Conservation (phyloP, 1,284 basidiomycete genomes). For the Ceraceosorus guamensis region DNA sequence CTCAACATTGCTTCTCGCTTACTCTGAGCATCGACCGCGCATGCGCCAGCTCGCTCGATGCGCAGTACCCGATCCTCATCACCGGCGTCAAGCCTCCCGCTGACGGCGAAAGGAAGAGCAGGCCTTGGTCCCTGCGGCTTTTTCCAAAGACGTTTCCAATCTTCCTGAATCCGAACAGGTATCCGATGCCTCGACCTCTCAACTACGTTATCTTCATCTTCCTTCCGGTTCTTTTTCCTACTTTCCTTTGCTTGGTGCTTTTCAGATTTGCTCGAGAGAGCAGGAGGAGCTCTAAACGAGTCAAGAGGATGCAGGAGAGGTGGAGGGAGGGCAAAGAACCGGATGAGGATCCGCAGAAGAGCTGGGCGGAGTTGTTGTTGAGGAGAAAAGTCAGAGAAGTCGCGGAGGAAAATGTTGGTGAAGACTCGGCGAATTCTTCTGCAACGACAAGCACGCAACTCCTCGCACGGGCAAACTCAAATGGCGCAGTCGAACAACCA, state of each 20-base stretch:
- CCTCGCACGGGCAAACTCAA: too few relatives aligned
- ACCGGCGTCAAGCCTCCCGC: slow-evolving; percentile 3
- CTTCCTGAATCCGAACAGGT: slow-evolving; percentile 26
- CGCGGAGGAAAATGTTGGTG: not conserved
- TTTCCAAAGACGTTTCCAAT: too few relatives aligned
- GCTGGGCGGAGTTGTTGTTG: not conserved
- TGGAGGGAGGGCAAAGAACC: slow-evolving; percentile 16
- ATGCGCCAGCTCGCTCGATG: slow-evolving; percentile 8
- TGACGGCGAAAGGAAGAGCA: not conserved
- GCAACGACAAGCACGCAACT: not conserved
- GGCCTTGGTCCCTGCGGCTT: slow-evolving; percentile 13
- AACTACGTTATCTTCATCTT: slow-evolving; percentile 25
- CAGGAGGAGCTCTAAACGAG: slow-evolving; percentile 10
- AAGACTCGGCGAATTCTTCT: slow-evolving; percentile 4
- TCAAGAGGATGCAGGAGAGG: slow-evolving; percentile 13
- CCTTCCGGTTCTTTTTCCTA: slow-evolving; percentile 24
- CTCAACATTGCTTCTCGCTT: not conserved
- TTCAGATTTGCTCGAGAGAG: slow-evolving; percentile 15
- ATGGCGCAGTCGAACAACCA: too few relatives aligned
- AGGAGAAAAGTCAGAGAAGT: not conserved
- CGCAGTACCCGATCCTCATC: slow-evolving; percentile 11
- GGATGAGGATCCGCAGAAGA: not conserved
- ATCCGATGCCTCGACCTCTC: slow-evolving; percentile 27
- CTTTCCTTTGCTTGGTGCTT: slow-evolving; percentile 22
- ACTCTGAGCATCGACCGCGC: not conserved